phyloP scores from a whole-genome alignment of 2,329 filamentous ascomycete species.

The Aureobasidium sp. region DNA sequence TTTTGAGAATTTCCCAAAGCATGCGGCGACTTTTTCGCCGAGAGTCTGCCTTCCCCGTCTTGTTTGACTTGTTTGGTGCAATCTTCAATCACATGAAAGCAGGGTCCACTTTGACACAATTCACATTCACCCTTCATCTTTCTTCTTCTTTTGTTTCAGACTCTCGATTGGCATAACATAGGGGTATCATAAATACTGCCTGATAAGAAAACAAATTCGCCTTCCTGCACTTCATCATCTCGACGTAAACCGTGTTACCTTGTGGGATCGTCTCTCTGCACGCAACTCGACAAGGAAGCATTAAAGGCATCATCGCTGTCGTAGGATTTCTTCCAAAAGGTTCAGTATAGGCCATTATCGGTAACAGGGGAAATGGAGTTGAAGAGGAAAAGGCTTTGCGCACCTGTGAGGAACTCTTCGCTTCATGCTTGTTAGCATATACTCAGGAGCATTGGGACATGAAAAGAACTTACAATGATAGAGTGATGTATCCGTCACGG shows the following conservation, averaged over 20 bases:
- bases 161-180: neutral
- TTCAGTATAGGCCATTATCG: slow-evolving; percentile 43
- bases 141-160: neutral
- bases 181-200: slow-evolving; percentile 7
- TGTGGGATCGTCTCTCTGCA: neutral
- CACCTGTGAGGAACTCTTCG: slow-evolving; percentile 47
- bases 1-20: neutral
- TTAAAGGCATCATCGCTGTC: slow-evolving; percentile 5
- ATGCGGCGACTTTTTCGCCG: neutral
- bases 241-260: neutral
- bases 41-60: neutral
- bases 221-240: neutral
- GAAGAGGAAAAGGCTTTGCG: slow-evolving; percentile 46
- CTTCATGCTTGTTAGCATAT: slow-evolving; percentile 22
- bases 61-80: slow-evolving; percentile 1
- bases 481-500: slow-evolving; percentile 70
- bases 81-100: slow-evolving; percentile 4
- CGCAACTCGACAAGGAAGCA: neutral
- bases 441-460: neutral
- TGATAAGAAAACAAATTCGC: neutral
- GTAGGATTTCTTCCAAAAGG: slow-evolving; percentile 10
- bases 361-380: slow-evolving; percentile 42
- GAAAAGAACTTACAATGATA: slow-evolving; percentile 42
- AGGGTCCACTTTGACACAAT: neutral
- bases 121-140: neutral